Percentiles rank a stretch among this genome's conserved stretches.
Evolutionary conservation across 2,329 filamentous ascomycete genomes (phyloP).

Genomic region (Arthrobotrys entomopaga): DNA sequence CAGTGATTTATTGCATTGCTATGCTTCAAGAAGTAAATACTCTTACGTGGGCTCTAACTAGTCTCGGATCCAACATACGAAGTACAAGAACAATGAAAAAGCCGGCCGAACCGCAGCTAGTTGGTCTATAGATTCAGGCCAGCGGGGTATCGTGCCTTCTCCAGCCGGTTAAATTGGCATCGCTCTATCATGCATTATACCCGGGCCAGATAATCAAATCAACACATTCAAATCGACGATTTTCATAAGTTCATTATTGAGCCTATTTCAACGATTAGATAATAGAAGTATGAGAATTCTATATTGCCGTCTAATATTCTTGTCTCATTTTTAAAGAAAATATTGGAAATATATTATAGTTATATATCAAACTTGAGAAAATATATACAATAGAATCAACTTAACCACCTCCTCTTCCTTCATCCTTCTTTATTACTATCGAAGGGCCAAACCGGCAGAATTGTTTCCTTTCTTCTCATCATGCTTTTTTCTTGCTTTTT

Average conservation of each 20-base stretch:
- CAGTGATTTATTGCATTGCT: no score
- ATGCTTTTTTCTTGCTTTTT: no score
- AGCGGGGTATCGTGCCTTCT: constrained; percentile 1
- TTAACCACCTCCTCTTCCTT: not conserved
- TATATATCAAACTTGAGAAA: not conserved
- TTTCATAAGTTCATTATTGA: constrained; percentile 6
- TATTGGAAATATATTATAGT: constrained; percentile 6
- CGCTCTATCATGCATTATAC: constrained; percentile 11
- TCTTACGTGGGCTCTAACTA: no score
- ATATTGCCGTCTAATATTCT: no score
- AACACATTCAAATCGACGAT: not conserved
- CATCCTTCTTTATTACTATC: not conserved
- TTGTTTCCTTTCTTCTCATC: no score
- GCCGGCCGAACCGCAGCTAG: no score
- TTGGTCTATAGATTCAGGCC: no score
- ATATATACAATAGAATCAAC: constrained; percentile 26
- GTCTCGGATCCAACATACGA: no score
- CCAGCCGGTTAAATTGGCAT: constrained; percentile 13
- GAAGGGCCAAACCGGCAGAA: constrained; percentile 17
- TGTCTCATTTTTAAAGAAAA: no score
- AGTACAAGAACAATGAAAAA: no score
- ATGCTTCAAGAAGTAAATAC: no score
- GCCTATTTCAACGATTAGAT: constrained; percentile 28
- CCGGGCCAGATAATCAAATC: constrained; percentile 2
- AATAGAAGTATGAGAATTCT: constrained; percentile 6